Percentiles rank a stretch among this genome's conserved stretches.
Evolutionary conservation across 2,329 filamentous ascomycete genomes (phyloP).

Genomic region (Sphaerulina musiva): DNA sequence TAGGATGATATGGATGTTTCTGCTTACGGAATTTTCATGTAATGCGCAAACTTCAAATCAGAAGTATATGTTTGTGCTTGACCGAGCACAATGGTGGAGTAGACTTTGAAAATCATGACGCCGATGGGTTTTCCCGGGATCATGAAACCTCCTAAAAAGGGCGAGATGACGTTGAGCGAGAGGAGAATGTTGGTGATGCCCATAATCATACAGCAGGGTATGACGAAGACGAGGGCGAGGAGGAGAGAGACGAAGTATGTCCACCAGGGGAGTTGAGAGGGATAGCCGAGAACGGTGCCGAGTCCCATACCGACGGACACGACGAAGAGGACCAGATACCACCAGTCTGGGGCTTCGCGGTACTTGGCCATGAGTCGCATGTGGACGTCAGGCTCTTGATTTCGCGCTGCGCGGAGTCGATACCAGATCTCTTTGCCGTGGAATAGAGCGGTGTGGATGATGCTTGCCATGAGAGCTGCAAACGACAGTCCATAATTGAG

Average conservation of each 20-base stretch:
- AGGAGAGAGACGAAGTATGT: slow-evolving; percentile 69
- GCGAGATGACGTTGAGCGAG: slow-evolving; percentile 22
- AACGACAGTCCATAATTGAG: slow-evolving; percentile 83
- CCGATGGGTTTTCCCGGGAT: slow-evolving; percentile 82
- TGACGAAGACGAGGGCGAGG: slow-evolving; percentile 74
- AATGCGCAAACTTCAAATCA: slow-evolving; percentile 79
- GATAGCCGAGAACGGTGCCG: slow-evolving; percentile 47
- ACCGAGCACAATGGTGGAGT: slow-evolving; percentile 55
- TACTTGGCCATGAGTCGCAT: slow-evolving; percentile 77
- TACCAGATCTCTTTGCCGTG: slow-evolving; percentile 75
- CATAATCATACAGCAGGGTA: slow-evolving; percentile 87
- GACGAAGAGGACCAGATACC: slow-evolving; percentile 51
- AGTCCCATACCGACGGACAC: slow-evolving; percentile 25
- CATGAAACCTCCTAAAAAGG: slow-evolving; percentile 66
- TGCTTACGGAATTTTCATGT: slow-evolving; percentile 64
- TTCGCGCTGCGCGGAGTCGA: slow-evolving; percentile 55
- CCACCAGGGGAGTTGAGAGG: slow-evolving; percentile 79
- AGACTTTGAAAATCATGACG: slow-evolving; percentile 91
- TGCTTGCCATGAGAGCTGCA: slow-evolving; percentile 68
- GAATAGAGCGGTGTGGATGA: slow-evolving; percentile 79
- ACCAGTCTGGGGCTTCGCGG: slow-evolving; percentile 69
- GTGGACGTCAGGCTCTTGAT: slow-evolving; percentile 63
- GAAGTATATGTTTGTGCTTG: slow-evolving; percentile 86
- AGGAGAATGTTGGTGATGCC: slow-evolving; percentile 64
- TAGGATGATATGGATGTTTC: no score